Base-by-base conservation (phyloP, 139 green algal species). In the Micractinium sp. region DNA sequence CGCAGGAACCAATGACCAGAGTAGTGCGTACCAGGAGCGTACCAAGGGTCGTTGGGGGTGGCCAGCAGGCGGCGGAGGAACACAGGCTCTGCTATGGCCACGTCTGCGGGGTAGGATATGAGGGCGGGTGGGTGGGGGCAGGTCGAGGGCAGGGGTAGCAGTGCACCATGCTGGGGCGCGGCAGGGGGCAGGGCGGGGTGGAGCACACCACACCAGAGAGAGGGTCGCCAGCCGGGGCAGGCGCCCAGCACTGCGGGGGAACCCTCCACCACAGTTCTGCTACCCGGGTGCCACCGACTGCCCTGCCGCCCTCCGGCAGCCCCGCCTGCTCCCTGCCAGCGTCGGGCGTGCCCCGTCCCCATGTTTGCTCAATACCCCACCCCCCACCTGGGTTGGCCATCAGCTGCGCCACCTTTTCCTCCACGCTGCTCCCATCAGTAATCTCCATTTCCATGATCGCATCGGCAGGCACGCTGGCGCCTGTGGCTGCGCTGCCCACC, bases 1-100 rank as follows among this genome's bases (percentile, higher is more conserved):
- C 1, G 27, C 25, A 92, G 82, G 38, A 25, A 18, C 82, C 83
- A 92, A 85, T 63, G 36, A 38, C 36, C 36, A 12, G 76, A 47
- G 16, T 20, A 25, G 36, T 23, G 35, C 35, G 22, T 16, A 0
- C 22, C 25, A 4, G 25, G 19, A 18, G 22, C 2, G 23, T 20
- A 75, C 27, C 15, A 35, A 29, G 67, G 23, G 14, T 82, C 76
- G 38, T n/a, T 60, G 14, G 76, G 76, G 18, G 23, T 2, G 20
- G 35, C 19, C 35, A 9, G 36, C 0, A 27, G 36, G 38, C 36
- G 76, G 35, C 23, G 23, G 1, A 61, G 38, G 76, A 35, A 82
- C 36, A 63, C 36, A 63, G 76, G 76, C 76, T 82, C 76, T 27
- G 36, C 76, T 18, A 82, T 36, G 20, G 33, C 76, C 19, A 82